Conservation (phyloP, 2,329 filamentous ascomycete genomes). For the Aspergillus phoenicis region DNA sequence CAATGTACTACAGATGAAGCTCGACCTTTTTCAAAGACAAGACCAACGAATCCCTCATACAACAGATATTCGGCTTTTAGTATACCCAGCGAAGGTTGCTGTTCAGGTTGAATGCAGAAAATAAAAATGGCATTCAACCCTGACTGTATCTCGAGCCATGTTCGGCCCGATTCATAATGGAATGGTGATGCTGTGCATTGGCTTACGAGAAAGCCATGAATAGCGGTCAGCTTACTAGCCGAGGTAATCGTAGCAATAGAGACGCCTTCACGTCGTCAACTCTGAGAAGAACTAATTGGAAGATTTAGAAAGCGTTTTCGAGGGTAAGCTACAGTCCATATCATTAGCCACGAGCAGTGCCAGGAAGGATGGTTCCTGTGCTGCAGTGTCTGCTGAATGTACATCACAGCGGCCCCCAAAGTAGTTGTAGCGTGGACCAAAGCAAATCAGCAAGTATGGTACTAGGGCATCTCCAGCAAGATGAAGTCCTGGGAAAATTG, state of each 20-base stretch:
- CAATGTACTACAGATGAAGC: too few species aligned
- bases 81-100: too few species aligned
- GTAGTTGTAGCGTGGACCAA: background rate
- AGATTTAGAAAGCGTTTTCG: background rate
- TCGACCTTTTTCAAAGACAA: too few species aligned
- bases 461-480: background rate
- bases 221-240: background rate
- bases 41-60: too few species aligned
- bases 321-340: background rate
- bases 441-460: background rate
- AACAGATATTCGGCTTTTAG: too few species aligned
- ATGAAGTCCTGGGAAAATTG: background rate
- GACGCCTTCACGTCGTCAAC: background rate
- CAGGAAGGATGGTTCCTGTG: background rate
- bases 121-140: too few species aligned
- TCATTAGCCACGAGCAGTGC: background rate
- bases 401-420: background rate
- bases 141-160: too few species aligned
- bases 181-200: too few species aligned
- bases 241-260: background rate
- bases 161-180: too few species aligned
- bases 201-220: too few species aligned
- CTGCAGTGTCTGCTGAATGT: background rate
- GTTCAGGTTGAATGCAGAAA: too few species aligned
- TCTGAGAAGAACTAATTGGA: background rate